Evolutionary conservation across 495 filamentous ascomycete genomes (phyloP).

Genomic region (Daldinia grandis): DNA sequence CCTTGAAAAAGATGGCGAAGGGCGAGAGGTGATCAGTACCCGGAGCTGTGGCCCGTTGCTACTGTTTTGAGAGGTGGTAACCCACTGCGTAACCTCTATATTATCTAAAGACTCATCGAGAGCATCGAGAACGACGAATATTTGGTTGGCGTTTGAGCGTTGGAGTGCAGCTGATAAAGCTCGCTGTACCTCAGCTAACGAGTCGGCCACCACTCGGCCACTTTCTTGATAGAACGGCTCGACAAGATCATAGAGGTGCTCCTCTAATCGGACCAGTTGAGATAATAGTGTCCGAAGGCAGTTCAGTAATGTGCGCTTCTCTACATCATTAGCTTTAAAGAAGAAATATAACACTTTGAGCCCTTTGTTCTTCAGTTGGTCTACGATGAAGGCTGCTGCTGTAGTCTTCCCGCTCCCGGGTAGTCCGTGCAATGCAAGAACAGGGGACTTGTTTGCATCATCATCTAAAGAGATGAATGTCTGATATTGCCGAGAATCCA

Average conservation of each 20-base stretch:
- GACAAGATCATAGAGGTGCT: constrained; percentile 34
- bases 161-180: constrained; percentile 23
- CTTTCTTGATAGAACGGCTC: constrained; percentile 39
- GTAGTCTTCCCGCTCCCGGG: constrained; percentile 44
- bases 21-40: constrained; percentile 20
- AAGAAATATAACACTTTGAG: constrained; percentile 42
- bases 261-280: constrained; percentile 32
- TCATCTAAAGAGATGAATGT: constrained; percentile 14
- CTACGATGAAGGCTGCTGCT: constrained; percentile 38
- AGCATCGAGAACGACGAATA: constrained; percentile 43
- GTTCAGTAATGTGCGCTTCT: constrained; percentile 34
- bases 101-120: constrained; percentile 42
- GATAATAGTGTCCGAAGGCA: constrained; percentile 39
- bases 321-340: constrained; percentile 41
- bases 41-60: constrained; percentile 2
- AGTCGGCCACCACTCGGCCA: constrained; percentile 41
- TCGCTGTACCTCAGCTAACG: constrained; percentile 26
- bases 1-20: constrained; percentile 2
- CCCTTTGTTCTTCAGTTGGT: constrained; percentile 14
- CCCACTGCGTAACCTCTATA: constrained; percentile 27
- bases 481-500: constrained; percentile 24
- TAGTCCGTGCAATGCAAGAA: constrained; percentile 34
- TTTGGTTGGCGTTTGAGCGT: constrained; percentile 3
- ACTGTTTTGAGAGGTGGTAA: constrained; percentile 1
- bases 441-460: neutral